Base-by-base conservation (phyloP, 2,329 filamentous ascomycete species). In the Plenodomus tracheiphilus region DNA sequence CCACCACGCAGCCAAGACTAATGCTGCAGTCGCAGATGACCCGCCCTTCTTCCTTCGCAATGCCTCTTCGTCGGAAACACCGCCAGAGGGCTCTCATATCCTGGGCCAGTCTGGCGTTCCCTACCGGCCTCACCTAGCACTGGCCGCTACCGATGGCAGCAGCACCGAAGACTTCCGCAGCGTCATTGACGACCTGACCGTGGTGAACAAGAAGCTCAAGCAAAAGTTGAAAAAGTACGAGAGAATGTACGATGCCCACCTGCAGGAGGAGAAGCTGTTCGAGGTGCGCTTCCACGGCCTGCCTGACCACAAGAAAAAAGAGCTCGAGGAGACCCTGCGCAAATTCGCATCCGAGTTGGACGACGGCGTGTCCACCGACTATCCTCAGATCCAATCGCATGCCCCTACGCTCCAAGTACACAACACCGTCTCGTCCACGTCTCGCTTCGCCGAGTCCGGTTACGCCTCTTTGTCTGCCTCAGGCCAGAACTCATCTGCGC, bases 161-260 rank as follows among this genome's bases (percentile, higher is more conserved):
- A 86, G 85, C 42, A 84, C 82, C 21, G 88, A 89, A 47, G 89
- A 92, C 47, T 92, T 85, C 51, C 81, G 90, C 39, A 87, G 87
- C 57, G 89, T 96, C 15, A 95, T 96, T 40, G 90, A 96, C 62
- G 91, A 96, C 66, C 72, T 96, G 49, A 96, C 90, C 0, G 77
- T 96, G 20, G 87, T 91, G 65, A 95, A 94, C 66, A 89, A 90
- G 68, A 86, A 84, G 43, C 70, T 95, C 52, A 91, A 86, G 73
- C 85, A 87, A 58, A 84, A 85, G 61, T 64, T 95, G 46, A 87
- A 83, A 61, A 85, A 83, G 44, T 89, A 89, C 53, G 87, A 88
- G 68, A 85, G 84, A 54, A 74, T 82, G 20, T 84, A 86, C 1
- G 83, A 85, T 16, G 80, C 85, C 36, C 82, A 86, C 54, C 73